These are phyloP conservation scores for Pseudonectria buxi DNA, from an alignment of 2,329 filamentous ascomycete genomes.

Conservation along the genomic window DNA sequence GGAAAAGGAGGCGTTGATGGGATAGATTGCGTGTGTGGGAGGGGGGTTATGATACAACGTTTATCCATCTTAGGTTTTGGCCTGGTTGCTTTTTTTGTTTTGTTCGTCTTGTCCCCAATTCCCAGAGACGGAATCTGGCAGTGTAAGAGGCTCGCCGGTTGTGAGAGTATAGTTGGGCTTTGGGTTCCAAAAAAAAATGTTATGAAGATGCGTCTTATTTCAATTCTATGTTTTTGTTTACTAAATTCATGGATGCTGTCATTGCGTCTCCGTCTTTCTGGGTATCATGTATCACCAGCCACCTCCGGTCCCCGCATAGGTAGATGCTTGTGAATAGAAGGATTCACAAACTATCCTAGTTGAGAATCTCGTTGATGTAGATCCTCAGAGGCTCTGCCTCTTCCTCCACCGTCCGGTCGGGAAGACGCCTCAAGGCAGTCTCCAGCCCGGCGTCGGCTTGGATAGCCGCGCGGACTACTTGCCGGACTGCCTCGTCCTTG, in stretches of 20 bases:
- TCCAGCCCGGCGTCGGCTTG: conserved; percentile 32
- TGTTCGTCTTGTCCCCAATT: too few species aligned
- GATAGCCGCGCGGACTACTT: conserved; percentile 36
- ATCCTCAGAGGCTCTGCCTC: conserved; percentile 40
- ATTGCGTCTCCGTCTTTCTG: conserved; percentile 1
- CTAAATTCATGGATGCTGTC: not conserved
- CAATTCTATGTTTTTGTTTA: not conserved
- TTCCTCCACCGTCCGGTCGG: conserved; percentile 43
- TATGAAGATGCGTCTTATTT: not conserved
- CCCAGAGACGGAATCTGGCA: too few species aligned
- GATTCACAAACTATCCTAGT: conserved; percentile 1
- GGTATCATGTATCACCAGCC: conserved; percentile 4
- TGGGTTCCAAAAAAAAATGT: too few species aligned
- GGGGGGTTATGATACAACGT: too few species aligned
- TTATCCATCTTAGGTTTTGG: too few species aligned
- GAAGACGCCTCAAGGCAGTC: conserved; percentile 34
- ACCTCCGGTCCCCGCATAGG: not conserved
- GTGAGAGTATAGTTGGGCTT: too few species aligned
- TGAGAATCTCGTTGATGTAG: conserved; percentile 38
- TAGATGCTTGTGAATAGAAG: not conserved
- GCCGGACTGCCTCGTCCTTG: conserved; percentile 31
- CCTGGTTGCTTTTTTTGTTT: too few species aligned
- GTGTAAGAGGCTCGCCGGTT: too few species aligned
- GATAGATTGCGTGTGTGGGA: conserved; percentile 16
- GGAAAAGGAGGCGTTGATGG: conserved; percentile 21